Evolutionary conservation across 768 basidiomycete species (phyloP), one percentile per base, ranked within the genome.

Genomic region (Pisolithus marmoratus): DNA sequence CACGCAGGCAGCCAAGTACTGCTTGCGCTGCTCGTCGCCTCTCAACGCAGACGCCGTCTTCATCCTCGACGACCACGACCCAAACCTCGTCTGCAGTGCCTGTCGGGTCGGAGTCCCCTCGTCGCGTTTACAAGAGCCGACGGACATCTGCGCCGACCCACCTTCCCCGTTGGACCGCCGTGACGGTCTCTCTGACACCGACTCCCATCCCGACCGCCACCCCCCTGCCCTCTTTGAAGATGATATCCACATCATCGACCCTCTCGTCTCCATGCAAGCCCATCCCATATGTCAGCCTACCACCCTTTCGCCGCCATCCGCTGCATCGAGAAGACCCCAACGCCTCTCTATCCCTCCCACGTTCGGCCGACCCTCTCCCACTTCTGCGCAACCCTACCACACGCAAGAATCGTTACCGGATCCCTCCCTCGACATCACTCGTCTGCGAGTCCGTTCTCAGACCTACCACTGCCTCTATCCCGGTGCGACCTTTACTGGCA

Each of bases 401-500:
- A 37, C 49, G 2, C 20, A 58, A 46, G 49, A 60, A 0, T 51
- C 63, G 8, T 54, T 58, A 4, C 75, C 73, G 3, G 76, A 80
- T 53, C 90, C 90, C 6, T 69, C 83, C 34, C 66, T 75, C 53
- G 90, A 92, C 65, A 86, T 92, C 54, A 90, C 89, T 46, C 84
- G 81, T 20, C 67, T 91, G 45, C 84, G 88, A 38, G 79, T 89
- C 36, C 80, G 84, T 45, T 78, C 85, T 19, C 82, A 82, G 57
- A 79, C 78, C 12, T 85, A 87, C 63, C 82, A 87, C 58, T 90
- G 86, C 65, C 75, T 91, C 9, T 90, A 94, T 69, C 87, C 94
- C 27, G 95, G 95, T 3, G 87, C 91, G 38, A 77, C 80, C 15
- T 98, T 94, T 67, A 77, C 83, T 54, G 95, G 95, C 3, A 93